Conservation (phyloP, 2,329 filamentous ascomycete genomes). For the Pseudocercospora crystallina region DNA sequence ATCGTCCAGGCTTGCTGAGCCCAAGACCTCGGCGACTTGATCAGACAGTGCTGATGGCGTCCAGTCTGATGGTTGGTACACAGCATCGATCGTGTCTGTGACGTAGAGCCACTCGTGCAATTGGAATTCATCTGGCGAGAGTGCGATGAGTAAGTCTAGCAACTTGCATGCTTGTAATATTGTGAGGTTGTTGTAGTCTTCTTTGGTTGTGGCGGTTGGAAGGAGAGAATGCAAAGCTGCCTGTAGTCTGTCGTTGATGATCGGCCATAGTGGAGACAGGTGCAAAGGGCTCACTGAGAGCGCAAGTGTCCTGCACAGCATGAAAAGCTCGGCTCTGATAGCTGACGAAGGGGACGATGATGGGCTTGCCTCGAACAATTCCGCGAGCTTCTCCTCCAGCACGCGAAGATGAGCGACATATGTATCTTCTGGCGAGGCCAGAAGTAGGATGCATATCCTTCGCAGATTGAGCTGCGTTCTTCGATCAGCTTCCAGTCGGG, state of each 20-base stretch:
- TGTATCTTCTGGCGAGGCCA: slow-evolving; percentile 74
- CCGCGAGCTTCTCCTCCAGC: slow-evolving; percentile 80
- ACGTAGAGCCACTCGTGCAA: slow-evolving; percentile 98
- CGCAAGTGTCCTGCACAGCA: slow-evolving; percentile 78
- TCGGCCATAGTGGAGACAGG: slow-evolving; percentile 82
- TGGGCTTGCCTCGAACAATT: slow-evolving; percentile 78
- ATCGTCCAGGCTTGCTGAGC: slow-evolving; percentile 38
- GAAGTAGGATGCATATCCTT: slow-evolving; percentile 73
- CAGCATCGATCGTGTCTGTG: slow-evolving; percentile 92
- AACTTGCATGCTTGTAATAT: slow-evolving; percentile 92
- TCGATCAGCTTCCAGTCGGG: slow-evolving; percentile 89
- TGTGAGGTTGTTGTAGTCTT: slow-evolving; percentile 73
- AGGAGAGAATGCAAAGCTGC: slow-evolving; percentile 73
- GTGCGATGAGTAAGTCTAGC: slow-evolving; percentile 80
- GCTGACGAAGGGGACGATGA: slow-evolving; percentile 89
- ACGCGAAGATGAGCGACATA: slow-evolving; percentile 73
- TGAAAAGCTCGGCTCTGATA: slow-evolving; percentile 84
- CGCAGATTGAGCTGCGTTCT: slow-evolving; percentile 88
- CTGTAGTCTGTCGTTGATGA: slow-evolving; percentile 83
- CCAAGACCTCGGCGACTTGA: slow-evolving; percentile 75
- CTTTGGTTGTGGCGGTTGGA: slow-evolving; percentile 63
- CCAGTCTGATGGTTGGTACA: slow-evolving; percentile 74
- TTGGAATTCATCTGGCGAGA: slow-evolving; percentile 93
- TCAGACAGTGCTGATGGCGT: slow-evolving; percentile 76
- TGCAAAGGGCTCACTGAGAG: slow-evolving; percentile 78